Evolutionary conservation across 2,329 filamentous ascomycete genomes (phyloP).

Genomic region (Aspergillus puulaauensis): DNA sequence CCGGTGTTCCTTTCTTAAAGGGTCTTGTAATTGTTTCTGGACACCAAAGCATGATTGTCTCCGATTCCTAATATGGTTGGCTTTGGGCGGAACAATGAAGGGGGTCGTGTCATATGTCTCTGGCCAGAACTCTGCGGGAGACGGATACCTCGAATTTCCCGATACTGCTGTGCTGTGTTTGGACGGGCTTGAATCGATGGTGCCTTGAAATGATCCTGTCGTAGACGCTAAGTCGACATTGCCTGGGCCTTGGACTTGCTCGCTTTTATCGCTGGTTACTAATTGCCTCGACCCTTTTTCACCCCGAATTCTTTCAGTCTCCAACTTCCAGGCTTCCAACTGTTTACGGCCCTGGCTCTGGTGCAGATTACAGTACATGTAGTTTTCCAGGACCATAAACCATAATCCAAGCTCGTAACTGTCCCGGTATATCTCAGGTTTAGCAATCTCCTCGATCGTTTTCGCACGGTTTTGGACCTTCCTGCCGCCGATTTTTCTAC

Average conservation of each 20-base stretch:
- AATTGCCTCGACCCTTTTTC: neutral
- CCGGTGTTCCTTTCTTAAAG: neutral
- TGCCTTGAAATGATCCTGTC: neutral
- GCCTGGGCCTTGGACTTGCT: neutral
- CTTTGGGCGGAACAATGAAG: neutral
- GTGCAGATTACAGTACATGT: neutral
- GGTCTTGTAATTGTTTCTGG: neutral
- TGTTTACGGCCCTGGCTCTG: neutral
- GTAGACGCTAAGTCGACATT: neutral
- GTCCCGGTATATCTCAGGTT: neutral
- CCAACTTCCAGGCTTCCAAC: neutral
- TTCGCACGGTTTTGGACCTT: slow-evolving; percentile 1
- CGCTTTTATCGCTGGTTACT: too few relatives aligned
- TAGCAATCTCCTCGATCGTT: slow-evolving; percentile 1
- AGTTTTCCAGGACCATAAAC: neutral
- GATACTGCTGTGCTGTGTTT: too few relatives aligned
- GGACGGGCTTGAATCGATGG: neutral
- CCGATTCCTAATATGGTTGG: too few relatives aligned
- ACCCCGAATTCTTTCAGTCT: neutral
- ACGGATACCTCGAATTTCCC: neutral
- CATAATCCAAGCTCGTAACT: neutral
- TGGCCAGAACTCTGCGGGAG: neutral
- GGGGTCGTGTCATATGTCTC: neutral
- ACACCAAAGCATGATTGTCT: neutral
- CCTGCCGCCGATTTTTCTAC: neutral